Conservation (phyloP, 108 stramenopile species). For the Nitzschia inconspicua region DNA sequence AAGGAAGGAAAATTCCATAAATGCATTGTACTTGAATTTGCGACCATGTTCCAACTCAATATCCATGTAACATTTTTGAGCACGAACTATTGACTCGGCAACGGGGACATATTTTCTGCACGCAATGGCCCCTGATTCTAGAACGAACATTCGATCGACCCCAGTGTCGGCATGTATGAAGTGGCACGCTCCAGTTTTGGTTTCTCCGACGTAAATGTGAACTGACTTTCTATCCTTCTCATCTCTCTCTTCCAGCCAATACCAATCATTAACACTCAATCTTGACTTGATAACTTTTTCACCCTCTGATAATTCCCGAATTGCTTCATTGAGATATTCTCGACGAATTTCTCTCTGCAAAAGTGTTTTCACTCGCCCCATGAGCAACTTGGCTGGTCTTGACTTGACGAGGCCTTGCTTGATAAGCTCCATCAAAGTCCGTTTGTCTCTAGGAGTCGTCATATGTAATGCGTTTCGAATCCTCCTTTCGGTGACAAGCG, state of each 20-base stretch:
- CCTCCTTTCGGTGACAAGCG: conserved; percentile 3
- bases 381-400: conserved; percentile 25
- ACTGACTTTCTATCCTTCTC: conserved; percentile 25
- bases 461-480: conserved; percentile 22
- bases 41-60: conserved; percentile 37
- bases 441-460: conserved; percentile 31
- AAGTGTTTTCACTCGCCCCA: conserved; percentile 25
- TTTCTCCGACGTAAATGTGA: conserved; percentile 22
- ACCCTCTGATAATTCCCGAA: conserved; percentile 31
- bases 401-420: conserved; percentile 6
- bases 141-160: background rate
- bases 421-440: conserved; percentile 37
- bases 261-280: conserved; percentile 25
- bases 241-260: conserved; percentile 23
- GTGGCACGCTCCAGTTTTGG: background rate
- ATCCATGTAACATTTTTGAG: conserved; percentile 36
- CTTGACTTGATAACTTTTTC: conserved; percentile 2
- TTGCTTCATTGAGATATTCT: conserved; percentile 24
- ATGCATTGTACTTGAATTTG: conserved; percentile 35
- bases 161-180: conserved; percentile 31
- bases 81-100: conserved; percentile 36
- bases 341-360: conserved; percentile 29
- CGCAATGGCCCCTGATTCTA: background rate
- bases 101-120: conserved; percentile 32
- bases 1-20: conserved; percentile 37